Evolutionary conservation across 768 basidiomycete genomes (phyloP).

Genomic region (Termitomyces heimii): DNA sequence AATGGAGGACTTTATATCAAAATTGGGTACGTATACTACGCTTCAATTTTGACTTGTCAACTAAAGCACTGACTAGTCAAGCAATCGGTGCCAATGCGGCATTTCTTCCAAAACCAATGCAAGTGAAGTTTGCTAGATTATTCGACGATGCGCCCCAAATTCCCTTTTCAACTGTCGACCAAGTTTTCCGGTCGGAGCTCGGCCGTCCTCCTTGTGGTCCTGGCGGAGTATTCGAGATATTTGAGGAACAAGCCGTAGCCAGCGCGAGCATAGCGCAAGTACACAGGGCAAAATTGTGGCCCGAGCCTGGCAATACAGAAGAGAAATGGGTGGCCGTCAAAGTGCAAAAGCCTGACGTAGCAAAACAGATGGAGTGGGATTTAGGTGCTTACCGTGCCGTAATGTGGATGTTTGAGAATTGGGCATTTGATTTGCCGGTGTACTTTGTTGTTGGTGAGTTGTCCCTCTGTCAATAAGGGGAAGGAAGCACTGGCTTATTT

Average conservation of each 20-base stretch:
- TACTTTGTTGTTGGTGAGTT: constrained; percentile 70
- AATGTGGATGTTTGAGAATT: constrained; percentile 76
- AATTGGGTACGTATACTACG: constrained; percentile 40
- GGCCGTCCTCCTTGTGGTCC: constrained; percentile 60
- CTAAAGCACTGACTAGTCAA: constrained; percentile 40
- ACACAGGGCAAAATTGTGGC: constrained; percentile 63
- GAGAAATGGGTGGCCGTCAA: constrained; percentile 86
- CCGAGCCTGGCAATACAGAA: constrained; percentile 30
- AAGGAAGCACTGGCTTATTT: background rate
- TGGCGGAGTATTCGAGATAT: constrained; percentile 70
- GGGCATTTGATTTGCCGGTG: constrained; percentile 82
- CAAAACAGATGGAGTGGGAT: constrained; percentile 84
- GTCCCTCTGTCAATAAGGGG: background rate
- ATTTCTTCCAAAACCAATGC: constrained; percentile 76
- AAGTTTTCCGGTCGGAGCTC: constrained; percentile 67
- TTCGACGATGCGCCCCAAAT: constrained; percentile 90
- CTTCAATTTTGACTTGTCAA: background rate
- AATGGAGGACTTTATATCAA: constrained; percentile 89
- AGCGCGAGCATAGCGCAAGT: constrained; percentile 94
- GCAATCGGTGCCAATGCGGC: constrained; percentile 83
- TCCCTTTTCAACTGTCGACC: constrained; percentile 59
- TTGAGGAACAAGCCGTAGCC: constrained; percentile 73
- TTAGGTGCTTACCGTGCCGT: constrained; percentile 61
- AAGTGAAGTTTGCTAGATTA: constrained; percentile 73
- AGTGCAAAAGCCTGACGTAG: constrained; percentile 85